These are phyloP conservation scores for Paxillus involutus DNA, from an alignment of 768 basidiomycete genomes.

Conservation along the genomic window DNA sequence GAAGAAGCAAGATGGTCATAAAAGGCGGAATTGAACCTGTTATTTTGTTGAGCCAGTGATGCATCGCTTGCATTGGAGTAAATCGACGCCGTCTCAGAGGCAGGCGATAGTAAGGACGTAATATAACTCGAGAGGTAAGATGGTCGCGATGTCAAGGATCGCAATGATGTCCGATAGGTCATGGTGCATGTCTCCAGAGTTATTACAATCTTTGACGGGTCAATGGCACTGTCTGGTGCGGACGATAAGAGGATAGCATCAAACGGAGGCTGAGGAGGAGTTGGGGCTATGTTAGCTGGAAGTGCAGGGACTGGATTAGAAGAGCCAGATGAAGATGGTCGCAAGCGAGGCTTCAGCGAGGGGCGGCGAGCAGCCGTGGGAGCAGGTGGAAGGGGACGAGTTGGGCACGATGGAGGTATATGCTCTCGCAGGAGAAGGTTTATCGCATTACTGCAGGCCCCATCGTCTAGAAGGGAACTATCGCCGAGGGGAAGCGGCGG, in stretches of 20 bases:
- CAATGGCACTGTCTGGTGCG: slow-evolving; percentile 45
- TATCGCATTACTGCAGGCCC: slow-evolving; percentile 18
- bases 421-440: slow-evolving; percentile 24
- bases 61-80: slow-evolving; percentile 51
- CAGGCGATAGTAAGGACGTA: slow-evolving; percentile 40
- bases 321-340: slow-evolving; percentile 32
- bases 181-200: slow-evolving; percentile 72
- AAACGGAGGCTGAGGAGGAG: slow-evolving; percentile 59
- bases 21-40: slow-evolving; percentile 51
- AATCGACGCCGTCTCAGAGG: slow-evolving; percentile 53
- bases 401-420: slow-evolving; percentile 33
- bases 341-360: slow-evolving; percentile 31
- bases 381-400: slow-evolving; percentile 30
- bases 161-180: slow-evolving; percentile 63
- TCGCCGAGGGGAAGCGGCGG: slow-evolving; percentile 46
- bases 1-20: slow-evolving; percentile 63
- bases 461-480: slow-evolving; percentile 1
- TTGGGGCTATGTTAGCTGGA: slow-evolving; percentile 42
- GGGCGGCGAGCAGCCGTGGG: slow-evolving; percentile 32
- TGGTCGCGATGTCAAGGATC: slow-evolving; percentile 65
- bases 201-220: slow-evolving; percentile 64
- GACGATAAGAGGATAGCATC: slow-evolving; percentile 65
- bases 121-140: slow-evolving; percentile 66
- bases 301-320: slow-evolving; percentile 49
- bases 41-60: slow-evolving; percentile 15